Evolutionary conservation across 371 early-diverging fungal genomes (phyloP).

Genomic region (Circinella minor): DNA sequence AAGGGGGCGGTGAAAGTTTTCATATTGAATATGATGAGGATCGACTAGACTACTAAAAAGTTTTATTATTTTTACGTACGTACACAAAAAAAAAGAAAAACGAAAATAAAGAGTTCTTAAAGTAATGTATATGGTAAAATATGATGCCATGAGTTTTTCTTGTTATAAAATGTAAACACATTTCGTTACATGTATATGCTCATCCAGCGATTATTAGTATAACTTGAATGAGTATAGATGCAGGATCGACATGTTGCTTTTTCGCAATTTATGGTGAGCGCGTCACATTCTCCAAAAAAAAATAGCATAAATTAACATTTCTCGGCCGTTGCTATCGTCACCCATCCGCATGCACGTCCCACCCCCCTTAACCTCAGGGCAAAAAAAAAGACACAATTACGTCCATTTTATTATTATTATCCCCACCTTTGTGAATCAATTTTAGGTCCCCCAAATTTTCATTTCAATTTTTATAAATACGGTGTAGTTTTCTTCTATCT

Average conservation of each 20-base stretch:
- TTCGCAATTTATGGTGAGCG: constrained; percentile 1
- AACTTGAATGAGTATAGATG: background rate
- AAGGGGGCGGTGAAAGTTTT: no score
- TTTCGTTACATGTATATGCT: no score
- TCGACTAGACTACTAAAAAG: no score
- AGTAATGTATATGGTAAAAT: no score
- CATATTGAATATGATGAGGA: no score
- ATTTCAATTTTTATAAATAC: constrained; percentile 7
- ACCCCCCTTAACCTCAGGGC: constrained; percentile 13
- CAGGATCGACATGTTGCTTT: constrained; percentile 24
- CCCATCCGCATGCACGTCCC: constrained; percentile 13
- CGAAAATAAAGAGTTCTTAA: no score
- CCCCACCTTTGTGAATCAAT: background rate
- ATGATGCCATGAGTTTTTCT: no score
- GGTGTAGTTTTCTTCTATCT: background rate
- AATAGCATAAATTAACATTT: constrained; percentile 43
- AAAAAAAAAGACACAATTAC: constrained; percentile 7
- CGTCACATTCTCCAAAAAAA: constrained; percentile 36
- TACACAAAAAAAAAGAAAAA: no score
- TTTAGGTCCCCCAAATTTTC: background rate
- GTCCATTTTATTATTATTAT: no score
- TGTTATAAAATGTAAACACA: no score
- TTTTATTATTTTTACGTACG: no score
- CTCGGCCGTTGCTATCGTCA: constrained; percentile 29
- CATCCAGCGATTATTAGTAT: background rate